These are phyloP conservation scores for Boletus speciosus DNA, from an alignment of 768 basidiomycete species.

Conservation along the genomic window DNA sequence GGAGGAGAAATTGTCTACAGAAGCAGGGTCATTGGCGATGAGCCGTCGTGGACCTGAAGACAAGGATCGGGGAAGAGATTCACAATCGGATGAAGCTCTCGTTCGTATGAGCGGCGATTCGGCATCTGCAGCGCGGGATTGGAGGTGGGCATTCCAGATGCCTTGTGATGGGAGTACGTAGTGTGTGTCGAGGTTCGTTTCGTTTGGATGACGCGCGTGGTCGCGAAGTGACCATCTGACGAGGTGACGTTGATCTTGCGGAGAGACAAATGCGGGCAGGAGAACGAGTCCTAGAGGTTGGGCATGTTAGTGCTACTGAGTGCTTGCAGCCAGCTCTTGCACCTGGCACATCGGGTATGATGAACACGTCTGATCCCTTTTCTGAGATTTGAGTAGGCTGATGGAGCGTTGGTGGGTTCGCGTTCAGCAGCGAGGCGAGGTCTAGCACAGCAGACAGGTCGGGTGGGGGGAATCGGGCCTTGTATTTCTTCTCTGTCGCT, in stretches of 20 bases:
- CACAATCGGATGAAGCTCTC: conserved; percentile 22
- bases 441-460: conserved; percentile 70
- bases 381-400: conserved; percentile 3
- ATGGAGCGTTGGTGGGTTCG: background rate
- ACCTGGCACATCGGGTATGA: conserved; percentile 37
- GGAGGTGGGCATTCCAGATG: conserved; percentile 67
- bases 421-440: conserved; percentile 43
- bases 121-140: conserved; percentile 32
- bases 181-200: conserved; percentile 87
- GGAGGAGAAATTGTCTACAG: conserved; percentile 48
- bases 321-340: background rate
- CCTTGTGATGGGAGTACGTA: conserved; percentile 73
- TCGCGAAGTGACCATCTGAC: conserved; percentile 69
- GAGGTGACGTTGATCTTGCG: conserved; percentile 61
- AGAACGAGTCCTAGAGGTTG: conserved; percentile 71
- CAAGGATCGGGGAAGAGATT: conserved; percentile 1
- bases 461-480: conserved; percentile 73
- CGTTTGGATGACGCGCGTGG: conserved; percentile 77
- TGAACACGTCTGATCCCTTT: background rate
- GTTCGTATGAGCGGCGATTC: conserved; percentile 41
- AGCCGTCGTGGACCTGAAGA: conserved; percentile 58
- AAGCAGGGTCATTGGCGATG: conserved; percentile 69
- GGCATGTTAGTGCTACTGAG: background rate
- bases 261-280: conserved; percentile 69
- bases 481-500: conserved; percentile 76